Base-by-base conservation (phyloP, 495 filamentous ascomycete genomes). In the Pseudoneurospora amorphoporcata region DNA sequence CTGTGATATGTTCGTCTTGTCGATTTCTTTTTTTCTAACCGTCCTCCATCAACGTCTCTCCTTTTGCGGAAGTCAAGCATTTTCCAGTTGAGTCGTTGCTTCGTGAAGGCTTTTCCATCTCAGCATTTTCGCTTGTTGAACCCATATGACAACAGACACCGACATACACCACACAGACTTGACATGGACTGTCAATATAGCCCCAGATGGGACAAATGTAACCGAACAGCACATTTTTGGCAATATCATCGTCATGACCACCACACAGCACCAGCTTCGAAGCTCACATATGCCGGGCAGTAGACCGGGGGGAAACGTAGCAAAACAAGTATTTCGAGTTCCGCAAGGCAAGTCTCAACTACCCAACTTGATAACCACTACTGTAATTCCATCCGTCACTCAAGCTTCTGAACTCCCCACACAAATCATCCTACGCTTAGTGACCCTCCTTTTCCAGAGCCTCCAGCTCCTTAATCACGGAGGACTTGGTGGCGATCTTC, bases 401-500 rank as follows among this genome's bases (percentile, higher is more conserved):
- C 47, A 61, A 35, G 12, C 10, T 16, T 43, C 12, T 23, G 7
- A n/a, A 17, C 23, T 35, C 53, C 29, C 29, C 2, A 61, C 68
- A 53, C 72, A 19, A 14, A 1, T 19, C 12, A 10, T n/a, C 38
- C 8, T 23, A 42, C 19, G 29, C n/a, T 29, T 19, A 37, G 23
- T 72, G 69, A 61, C 69, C 74, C 47, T 83, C 82, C 75, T 74
- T 80, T 77, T 83, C 84, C 69, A 86, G 58, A 9, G 75, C 77
- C 40, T 90, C 87, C 69, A 99, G 81, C 82, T 99, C 95, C 81
- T 89, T 92, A 71, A 92, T 86, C 40, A 99, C 93, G 8, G 85
- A 79, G 40, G 88, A 85, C 84, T 98, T 96, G 5, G 94, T 99
- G 29, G 88, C 87, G 74, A 99, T 99, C 87, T 99, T 99, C 88